These are phyloP conservation scores for Pichia terricola DNA, from an alignment of 1,139 yeast species.

Conservation along the genomic window DNA sequence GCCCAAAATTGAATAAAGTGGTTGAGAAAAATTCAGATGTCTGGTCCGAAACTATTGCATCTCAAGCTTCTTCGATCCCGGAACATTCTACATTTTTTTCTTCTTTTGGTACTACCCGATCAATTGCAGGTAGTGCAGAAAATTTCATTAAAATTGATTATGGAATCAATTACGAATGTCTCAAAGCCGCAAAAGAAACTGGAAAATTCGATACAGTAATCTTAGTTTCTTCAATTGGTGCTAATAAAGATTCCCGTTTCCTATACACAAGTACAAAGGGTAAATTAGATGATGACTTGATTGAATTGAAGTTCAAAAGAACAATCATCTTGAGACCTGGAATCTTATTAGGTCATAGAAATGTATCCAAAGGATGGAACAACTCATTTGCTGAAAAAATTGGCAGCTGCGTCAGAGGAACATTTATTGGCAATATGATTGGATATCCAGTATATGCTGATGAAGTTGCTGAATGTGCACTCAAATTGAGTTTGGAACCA, in stretches of 20 bases:
- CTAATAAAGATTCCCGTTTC: conserved; percentile 42
- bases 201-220: conserved; percentile 54
- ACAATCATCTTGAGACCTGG: conserved; percentile 71
- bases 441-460: conserved; percentile 36
- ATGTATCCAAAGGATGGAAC: conserved; percentile 31
- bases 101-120: conserved; percentile 69
- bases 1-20: conserved; percentile 10
- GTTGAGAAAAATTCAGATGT: conserved; percentile 13
- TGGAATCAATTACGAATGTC: conserved; percentile 54
- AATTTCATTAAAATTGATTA: conserved; percentile 61
- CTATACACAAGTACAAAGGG: conserved; percentile 57
- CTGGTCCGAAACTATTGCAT: conserved; percentile 18
- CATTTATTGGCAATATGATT: conserved; percentile 25
- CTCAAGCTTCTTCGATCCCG: conserved; percentile 11
- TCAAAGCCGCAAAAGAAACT: conserved; percentile 57
- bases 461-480: conserved; percentile 41
- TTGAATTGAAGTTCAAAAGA: conserved; percentile 50
- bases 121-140: conserved; percentile 58
- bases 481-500: conserved; percentile 19
- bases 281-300: conserved; percentile 49
- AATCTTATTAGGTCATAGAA: conserved; percentile 49
- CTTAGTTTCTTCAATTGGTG: conserved; percentile 53
- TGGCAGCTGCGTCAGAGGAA: conserved; percentile 29
- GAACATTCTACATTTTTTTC: conserved; percentile 36
- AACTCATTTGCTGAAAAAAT: conserved; percentile 24